Conservation (phyloP, 345 rosid species). For the Corymbia maculata region DNA sequence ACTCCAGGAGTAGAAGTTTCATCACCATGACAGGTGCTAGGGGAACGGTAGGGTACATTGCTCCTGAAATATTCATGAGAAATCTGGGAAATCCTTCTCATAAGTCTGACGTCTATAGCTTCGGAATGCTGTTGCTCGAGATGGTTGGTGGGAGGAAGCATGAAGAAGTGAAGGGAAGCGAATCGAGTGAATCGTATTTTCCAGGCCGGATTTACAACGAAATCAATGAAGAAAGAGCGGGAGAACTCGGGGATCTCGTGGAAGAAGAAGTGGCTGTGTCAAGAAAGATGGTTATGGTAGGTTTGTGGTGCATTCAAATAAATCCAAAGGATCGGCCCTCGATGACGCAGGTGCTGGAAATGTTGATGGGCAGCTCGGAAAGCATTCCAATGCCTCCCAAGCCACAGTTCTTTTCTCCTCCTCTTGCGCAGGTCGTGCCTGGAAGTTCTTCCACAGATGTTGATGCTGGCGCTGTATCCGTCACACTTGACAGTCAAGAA, state of each 20-base stretch:
- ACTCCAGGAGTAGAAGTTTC: constrained; percentile 4
- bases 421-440: not conserved
- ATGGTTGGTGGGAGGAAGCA: constrained; percentile 10
- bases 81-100: constrained; percentile 21
- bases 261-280: not conserved
- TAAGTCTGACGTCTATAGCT: constrained; percentile 22
- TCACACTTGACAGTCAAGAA: not conserved
- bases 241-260: not conserved
- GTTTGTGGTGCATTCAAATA: constrained; percentile 30
- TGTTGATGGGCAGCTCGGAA: constrained; percentile 7
- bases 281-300: constrained; percentile 15
- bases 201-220: constrained; percentile 16
- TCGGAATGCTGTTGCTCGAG: constrained; percentile 23
- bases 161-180: not conserved
- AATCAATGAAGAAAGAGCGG: not conserved
- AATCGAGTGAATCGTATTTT: constrained; percentile 2
- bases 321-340: constrained; percentile 24
- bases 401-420: constrained; percentile 8
- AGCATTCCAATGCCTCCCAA: constrained; percentile 18
- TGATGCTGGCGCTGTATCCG: not conserved
- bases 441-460: not conserved
- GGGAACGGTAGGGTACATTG: constrained; percentile 22
- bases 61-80: constrained; percentile 25
- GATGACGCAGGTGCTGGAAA: constrained; percentile 16
- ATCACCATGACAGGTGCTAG: constrained; percentile 13